phyloP scores from a whole-genome alignment of 1,139 yeast genomes.

The Lodderomyces oxycetoniae region DNA sequence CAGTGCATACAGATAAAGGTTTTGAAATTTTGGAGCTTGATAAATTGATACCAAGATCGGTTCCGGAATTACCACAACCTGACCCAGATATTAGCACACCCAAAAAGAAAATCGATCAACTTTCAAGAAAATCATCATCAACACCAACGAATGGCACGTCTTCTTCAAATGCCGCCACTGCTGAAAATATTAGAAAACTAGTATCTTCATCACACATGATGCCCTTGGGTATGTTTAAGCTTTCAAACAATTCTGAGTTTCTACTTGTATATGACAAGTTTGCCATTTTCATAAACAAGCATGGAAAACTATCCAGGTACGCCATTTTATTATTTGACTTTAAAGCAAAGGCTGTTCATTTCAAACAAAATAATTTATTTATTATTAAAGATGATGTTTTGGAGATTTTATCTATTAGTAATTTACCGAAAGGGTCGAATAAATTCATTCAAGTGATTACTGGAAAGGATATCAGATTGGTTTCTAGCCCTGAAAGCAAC shows the following conservation, averaged over 20 bases:
- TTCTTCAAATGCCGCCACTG: conserved; percentile 15
- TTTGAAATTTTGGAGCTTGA: conserved; percentile 64
- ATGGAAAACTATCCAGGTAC: conserved; percentile 57
- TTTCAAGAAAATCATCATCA: conserved; percentile 20
- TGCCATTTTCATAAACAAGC: conserved; percentile 64
- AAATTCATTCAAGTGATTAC: conserved; percentile 66
- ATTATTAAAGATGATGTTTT: conserved; percentile 64
- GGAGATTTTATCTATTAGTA: conserved; percentile 63
- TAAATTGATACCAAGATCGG: conserved; percentile 50
- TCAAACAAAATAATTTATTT: conserved; percentile 55
- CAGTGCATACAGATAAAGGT: conserved; percentile 65
- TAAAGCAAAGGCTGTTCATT: conserved; percentile 53
- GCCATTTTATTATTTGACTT: conserved; percentile 60
- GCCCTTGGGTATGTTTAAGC: conserved; percentile 63
- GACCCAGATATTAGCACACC: conserved; percentile 15
- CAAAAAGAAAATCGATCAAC: conserved; percentile 16
- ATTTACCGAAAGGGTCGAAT: conserved; percentile 44
- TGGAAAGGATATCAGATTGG: conserved; percentile 58
- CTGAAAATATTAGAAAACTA: conserved; percentile 32
- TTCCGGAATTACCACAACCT: conserved; percentile 32
- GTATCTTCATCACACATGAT: conserved; percentile 34
- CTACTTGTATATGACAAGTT: conserved; percentile 68
- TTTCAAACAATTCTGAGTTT: conserved; percentile 49
- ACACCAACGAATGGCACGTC: conserved; percentile 11
- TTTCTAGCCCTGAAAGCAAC: conserved; percentile 41